Conservation (phyloP, 192 early-diverging fungal genomes). For the Coemansia sp. region DNA sequence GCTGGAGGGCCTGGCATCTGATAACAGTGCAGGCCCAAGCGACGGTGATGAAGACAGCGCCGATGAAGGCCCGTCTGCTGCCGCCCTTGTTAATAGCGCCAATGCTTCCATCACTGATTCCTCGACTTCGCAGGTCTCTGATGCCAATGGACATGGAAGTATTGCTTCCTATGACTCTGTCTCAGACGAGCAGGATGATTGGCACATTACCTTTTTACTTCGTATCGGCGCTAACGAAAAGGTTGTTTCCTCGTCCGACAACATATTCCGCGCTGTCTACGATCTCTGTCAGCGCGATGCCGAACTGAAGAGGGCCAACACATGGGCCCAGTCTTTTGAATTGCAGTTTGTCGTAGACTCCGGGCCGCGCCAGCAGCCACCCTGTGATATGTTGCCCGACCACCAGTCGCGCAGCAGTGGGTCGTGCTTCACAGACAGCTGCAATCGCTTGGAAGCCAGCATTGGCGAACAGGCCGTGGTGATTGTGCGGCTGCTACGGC, state of each 20-base stretch:
- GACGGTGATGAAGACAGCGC: neutral
- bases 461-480: conserved; percentile 16
- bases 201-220: conserved; percentile 22
- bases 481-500: conserved; percentile 11
- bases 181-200: conserved; percentile 5
- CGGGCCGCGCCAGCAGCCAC: conserved; percentile 1
- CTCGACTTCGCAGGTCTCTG: neutral
- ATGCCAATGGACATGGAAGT: neutral
- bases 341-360: conserved; percentile 25
- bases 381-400: neutral
- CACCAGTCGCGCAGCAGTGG: neutral
- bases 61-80: conserved; percentile 1
- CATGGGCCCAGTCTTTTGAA: conserved; percentile 27
- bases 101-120: neutral
- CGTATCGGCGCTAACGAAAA: conserved; percentile 15
- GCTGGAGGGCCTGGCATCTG: conserved; percentile 19
- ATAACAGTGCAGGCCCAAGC: neutral
- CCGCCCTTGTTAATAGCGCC: neutral
- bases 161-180: neutral
- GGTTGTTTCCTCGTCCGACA: conserved; percentile 15
- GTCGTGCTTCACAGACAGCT: neutral
- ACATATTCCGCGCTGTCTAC: conserved; percentile 23
- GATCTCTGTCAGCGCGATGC: conserved; percentile 19
- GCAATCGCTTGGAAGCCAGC: neutral
- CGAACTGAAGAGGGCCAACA: conserved; percentile 10